Percentiles rank a stretch among this genome's conserved stretches.
phyloP scores from a whole-genome alignment of 192 early-diverging fungal species.

The Podila epigama region DNA sequence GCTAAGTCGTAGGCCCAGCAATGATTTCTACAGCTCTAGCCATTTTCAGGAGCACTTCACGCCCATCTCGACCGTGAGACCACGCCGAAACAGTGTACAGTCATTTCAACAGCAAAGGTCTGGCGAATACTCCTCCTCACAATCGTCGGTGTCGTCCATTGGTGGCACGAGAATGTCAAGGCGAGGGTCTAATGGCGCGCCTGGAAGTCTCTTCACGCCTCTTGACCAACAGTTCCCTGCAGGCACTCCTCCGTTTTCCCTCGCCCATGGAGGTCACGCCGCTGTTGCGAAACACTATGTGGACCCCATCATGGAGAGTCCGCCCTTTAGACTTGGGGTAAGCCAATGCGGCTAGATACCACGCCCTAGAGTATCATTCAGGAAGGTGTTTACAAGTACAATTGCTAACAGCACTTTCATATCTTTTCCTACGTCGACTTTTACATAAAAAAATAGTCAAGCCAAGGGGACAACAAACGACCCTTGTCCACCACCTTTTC shows the following conservation, averaged over 20 bases:
- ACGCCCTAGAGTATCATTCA: no score
- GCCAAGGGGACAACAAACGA: conserved; percentile 29
- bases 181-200: conserved; percentile 21
- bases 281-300: conserved; percentile 28
- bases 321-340: conserved; percentile 38
- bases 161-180: conserved; percentile 33
- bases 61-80: neutral
- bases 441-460: conserved; percentile 18
- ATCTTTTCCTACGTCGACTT: neutral
- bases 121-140: conserved; percentile 33
- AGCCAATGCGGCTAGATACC: neutral
- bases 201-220: conserved; percentile 10
- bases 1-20: conserved; percentile 13
- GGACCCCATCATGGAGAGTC: conserved; percentile 38
- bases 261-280: conserved; percentile 22
- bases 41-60: conserved; percentile 10
- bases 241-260: conserved; percentile 25
- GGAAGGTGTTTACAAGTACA: no score
- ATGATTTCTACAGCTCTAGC: conserved; percentile 20
- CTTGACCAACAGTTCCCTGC: conserved; percentile 11
- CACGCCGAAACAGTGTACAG: conserved; percentile 27
- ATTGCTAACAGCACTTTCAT: neutral
- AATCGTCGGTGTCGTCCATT: conserved; percentile 38
- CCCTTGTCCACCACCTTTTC: conserved; percentile 25
- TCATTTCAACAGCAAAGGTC: conserved; percentile 39